These are phyloP conservation scores for Fusarium acutatum DNA, from an alignment of 2,329 filamentous ascomycete genomes.

Conservation along the genomic window DNA sequence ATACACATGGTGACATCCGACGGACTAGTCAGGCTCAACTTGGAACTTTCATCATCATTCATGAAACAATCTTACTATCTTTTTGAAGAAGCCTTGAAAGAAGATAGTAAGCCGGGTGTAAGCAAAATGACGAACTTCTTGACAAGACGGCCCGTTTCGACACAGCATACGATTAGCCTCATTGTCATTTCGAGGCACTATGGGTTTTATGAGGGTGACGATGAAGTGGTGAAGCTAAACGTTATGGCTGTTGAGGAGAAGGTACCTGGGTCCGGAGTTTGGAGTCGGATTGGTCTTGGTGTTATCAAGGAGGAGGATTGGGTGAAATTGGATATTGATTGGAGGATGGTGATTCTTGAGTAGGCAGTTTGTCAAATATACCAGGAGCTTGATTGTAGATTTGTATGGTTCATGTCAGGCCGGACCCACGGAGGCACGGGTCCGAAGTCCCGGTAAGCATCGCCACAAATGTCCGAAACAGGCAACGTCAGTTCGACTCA, in stretches of 20 bases:
- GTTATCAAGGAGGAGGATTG: neutral
- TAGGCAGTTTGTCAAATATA: neutral
- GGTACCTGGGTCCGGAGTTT: neutral
- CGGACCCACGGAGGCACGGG: neutral
- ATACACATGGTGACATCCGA: neutral
- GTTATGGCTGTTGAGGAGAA: neutral
- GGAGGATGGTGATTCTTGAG: constrained; percentile 1
- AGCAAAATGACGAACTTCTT: neutral
- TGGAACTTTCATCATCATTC: neutral
- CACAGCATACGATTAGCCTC: neutral
- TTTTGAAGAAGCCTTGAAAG: neutral
- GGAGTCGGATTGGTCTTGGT: neutral
- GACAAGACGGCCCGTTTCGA: fast-evolving
- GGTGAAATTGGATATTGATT: neutral
- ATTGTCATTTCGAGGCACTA: neutral
- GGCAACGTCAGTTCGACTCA: neutral
- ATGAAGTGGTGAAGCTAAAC: neutral
- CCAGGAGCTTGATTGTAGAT: too few relatives aligned
- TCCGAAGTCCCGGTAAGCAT: neutral
- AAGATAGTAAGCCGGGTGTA: neutral
- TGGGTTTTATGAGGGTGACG: neutral
- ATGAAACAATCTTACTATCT: neutral
- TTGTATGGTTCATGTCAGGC: neutral
- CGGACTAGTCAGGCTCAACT: neutral
- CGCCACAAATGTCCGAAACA: neutral